Conservation (phyloP, 345 rosid species). For the Cardiospermum halicacabum region DNA sequence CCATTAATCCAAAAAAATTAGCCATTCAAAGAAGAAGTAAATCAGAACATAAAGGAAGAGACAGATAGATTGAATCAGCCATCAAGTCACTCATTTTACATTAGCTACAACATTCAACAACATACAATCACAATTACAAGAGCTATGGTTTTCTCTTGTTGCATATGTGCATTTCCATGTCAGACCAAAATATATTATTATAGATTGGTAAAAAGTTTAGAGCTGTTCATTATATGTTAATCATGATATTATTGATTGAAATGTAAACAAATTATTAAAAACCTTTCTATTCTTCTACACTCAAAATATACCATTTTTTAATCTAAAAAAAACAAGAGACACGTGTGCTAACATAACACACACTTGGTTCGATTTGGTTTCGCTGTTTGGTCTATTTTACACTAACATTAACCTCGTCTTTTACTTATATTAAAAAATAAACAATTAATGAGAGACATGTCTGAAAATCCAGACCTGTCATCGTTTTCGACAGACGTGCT, state of each 20-base stretch:
- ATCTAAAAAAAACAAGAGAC: too few relatives aligned
- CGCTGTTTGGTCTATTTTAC: too few relatives aligned
- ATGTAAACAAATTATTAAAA: background rate
- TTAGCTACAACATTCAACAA: background rate
- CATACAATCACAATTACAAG: too few relatives aligned
- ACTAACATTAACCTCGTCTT: background rate
- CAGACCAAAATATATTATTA: too few relatives aligned
- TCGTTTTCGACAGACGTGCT: conserved; percentile 7
- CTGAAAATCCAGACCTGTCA: conserved; percentile 10
- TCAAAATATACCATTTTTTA: too few relatives aligned
- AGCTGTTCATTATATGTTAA: background rate
- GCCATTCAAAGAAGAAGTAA: conserved; percentile 24
- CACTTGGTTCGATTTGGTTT: too few relatives aligned
- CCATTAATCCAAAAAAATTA: conserved; percentile 23
- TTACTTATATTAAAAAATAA: background rate
- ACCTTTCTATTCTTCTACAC: background rate
- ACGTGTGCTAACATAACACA: too few relatives aligned
- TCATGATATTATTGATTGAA: background rate
- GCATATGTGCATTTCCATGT: background rate
- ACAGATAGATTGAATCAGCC: too few relatives aligned
- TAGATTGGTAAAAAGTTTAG: background rate
- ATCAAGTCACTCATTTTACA: too few relatives aligned
- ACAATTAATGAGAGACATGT: conserved; percentile 8
- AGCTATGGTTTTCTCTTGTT: too few relatives aligned
- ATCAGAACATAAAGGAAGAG: conserved; percentile 33